A percentile compares a stretch with the other conserved stretches of the same genome.
phyloP scores from a whole-genome alignment of 164 flowering plant species.

The Vitis riparia region DNA sequence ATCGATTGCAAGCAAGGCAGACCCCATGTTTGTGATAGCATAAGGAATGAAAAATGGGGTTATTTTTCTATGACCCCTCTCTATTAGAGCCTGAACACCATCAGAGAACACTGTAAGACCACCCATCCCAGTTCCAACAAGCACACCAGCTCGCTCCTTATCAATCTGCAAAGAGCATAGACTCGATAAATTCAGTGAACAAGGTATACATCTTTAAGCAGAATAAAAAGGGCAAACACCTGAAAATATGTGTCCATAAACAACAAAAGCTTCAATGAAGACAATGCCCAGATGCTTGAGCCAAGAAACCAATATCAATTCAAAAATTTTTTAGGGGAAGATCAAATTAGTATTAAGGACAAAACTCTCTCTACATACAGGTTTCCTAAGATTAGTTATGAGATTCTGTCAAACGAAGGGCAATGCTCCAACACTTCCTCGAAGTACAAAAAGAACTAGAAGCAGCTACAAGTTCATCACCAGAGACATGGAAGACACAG shows the following conservation, averaged over 20 bases:
- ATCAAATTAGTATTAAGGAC: neutral
- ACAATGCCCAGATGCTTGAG: neutral
- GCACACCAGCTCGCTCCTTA: slow-evolving; percentile 82
- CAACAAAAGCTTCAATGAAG: neutral
- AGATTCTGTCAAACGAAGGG: neutral
- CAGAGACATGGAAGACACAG: no score
- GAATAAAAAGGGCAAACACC: neutral
- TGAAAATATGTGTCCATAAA: neutral
- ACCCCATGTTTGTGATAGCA: slow-evolving; percentile 93
- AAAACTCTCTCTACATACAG: neutral
- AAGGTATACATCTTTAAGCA: neutral
- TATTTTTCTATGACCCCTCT: slow-evolving; percentile 82
- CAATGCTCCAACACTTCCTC: no score
- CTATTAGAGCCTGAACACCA: slow-evolving; percentile 82
- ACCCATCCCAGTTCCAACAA: slow-evolving; percentile 98
- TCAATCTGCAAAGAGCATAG: slow-evolving; percentile 59
- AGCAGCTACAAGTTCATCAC: no score
- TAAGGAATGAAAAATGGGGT: slow-evolving; percentile 96
- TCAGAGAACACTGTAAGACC: slow-evolving; percentile 89
- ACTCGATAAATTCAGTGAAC: neutral
- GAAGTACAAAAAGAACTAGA: no score
- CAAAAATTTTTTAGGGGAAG: neutral
- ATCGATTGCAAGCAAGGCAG: slow-evolving; percentile 92
- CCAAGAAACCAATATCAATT: neutral
- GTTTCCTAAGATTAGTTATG: neutral